Percentiles rank a stretch among this genome's conserved stretches.
These are phyloP conservation scores for Raphanus hybrid DNA, from an alignment of 441 rosid genomes.

Conservation along the genomic window DNA sequence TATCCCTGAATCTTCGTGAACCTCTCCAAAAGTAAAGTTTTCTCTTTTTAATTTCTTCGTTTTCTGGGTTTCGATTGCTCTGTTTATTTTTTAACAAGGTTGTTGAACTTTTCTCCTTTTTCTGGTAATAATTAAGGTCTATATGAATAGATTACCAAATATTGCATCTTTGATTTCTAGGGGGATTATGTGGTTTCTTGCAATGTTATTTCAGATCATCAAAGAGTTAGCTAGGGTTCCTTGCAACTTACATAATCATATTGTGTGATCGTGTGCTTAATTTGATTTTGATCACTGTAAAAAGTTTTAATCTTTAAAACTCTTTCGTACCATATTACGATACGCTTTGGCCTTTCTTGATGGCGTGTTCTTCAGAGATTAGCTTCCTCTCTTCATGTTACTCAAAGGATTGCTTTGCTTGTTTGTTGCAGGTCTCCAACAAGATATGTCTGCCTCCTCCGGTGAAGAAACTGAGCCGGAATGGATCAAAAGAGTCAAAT, in stretches of 20 bases:
- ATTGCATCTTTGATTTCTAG: neutral
- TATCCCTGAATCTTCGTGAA: neutral
- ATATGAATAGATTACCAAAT: neutral
- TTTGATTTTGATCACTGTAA: slow-evolving; percentile 1
- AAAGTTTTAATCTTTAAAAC: neutral
- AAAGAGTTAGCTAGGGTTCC: neutral
- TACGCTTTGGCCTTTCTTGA: neutral
- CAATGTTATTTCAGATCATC: slow-evolving; percentile 15
- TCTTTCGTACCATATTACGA: neutral
- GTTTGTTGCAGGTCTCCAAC: slow-evolving; percentile 29
- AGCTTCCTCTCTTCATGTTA: neutral
- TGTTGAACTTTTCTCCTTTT: neutral
- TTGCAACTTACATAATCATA: neutral
- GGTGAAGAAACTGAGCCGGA: slow-evolving; percentile 53
- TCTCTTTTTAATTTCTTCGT: neutral
- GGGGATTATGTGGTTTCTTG: neutral
- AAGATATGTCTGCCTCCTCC: slow-evolving; percentile 54
- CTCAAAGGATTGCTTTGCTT: neutral
- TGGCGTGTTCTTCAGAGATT: neutral
- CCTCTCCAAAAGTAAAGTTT: neutral
- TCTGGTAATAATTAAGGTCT: neutral
- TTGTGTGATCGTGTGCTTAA: slow-evolving; percentile 4
- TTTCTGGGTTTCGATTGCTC: slow-evolving; percentile 27
- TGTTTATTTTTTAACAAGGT: neutral
- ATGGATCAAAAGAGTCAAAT: slow-evolving; percentile 74